phyloP scores from a whole-genome alignment of 192 early-diverging fungal species.

The Oehlia diaphana region DNA sequence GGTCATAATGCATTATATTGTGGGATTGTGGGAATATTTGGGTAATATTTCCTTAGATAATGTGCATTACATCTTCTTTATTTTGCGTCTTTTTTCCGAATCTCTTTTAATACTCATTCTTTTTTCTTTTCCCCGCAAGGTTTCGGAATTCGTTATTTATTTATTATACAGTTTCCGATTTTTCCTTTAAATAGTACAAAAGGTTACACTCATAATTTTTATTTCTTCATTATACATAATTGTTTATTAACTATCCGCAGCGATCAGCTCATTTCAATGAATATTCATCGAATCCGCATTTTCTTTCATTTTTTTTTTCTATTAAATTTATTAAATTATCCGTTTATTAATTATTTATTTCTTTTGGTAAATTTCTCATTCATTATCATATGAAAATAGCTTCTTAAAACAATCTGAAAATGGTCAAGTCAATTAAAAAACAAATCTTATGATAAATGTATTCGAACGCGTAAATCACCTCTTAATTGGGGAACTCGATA shows the following conservation, averaged over 20 bases:
- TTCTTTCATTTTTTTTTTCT: no score
- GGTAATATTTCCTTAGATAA: neutral
- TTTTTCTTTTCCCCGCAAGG: neutral
- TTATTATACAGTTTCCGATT: neutral
- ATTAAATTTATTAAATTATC: no score
- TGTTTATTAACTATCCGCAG: neutral
- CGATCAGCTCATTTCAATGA: neutral
- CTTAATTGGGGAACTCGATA: neutral
- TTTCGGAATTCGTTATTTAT: neutral
- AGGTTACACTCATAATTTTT: neutral
- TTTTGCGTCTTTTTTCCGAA: neutral
- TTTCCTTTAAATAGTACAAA: neutral
- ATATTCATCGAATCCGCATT: no score
- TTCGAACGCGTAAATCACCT: neutral
- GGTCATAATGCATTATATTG: no score
- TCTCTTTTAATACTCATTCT: neutral
- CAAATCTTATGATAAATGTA: neutral
- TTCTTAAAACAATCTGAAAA: neutral
- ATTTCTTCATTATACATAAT: neutral
- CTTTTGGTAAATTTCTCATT: neutral
- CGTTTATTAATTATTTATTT: no score
- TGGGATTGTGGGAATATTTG: neutral
- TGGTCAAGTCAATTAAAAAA: neutral
- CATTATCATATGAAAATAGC: neutral
- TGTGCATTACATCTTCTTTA: neutral